Evolutionary conservation across 495 filamentous ascomycete genomes (phyloP), one percentile per base, ranked within the genome.

Genomic region (Penicillium salamii): DNA sequence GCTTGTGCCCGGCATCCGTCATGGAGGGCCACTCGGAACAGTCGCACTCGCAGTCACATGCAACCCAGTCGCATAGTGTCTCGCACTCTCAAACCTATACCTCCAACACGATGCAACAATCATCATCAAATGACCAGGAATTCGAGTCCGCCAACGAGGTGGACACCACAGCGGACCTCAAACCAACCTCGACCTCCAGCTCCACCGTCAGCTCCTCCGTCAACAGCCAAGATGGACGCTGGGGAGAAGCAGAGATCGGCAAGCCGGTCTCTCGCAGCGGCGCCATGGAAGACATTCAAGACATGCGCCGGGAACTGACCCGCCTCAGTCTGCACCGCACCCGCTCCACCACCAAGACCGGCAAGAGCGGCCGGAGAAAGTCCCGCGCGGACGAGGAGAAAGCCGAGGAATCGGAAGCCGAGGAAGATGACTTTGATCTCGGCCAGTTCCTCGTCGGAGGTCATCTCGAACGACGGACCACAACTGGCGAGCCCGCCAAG

Each of bases 401-500:
- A 24, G 61, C 57, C 5, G 65, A 58, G 15, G 59, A 54, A 0
- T 46, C 58, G 24, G 54, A 59, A 18, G 33, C 38, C 11, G 65
- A 67, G 23, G 78, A 78, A 12, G 77, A 78, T 1, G 82, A 78
- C 5, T 91, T 95, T 55, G 79, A 88, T 46, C 68, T 95, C 1
- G 82, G 78, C 21, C 70, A 82, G 34, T 95, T 95, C 62, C 78
- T 95, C 65, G 77, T 82, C 8, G 85, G 90, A 36, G 89, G 89
- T 13, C 86, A 88, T 52, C 84, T 95, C 49, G 89, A 91, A 68
- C 89, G 87, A 58, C 79, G 88, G 13, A 81, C 79, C 2, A 83
- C 84, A 11, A 63, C 63, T 33, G 82, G 81, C 5, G 78, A 78
- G 23, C 89, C 88, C 0, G 80, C 84, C 32, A 95, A 95, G 72